These are phyloP conservation scores for Mycena olivaceomarginata DNA, from an alignment of 768 basidiomycete genomes.

Conservation along the genomic window DNA sequence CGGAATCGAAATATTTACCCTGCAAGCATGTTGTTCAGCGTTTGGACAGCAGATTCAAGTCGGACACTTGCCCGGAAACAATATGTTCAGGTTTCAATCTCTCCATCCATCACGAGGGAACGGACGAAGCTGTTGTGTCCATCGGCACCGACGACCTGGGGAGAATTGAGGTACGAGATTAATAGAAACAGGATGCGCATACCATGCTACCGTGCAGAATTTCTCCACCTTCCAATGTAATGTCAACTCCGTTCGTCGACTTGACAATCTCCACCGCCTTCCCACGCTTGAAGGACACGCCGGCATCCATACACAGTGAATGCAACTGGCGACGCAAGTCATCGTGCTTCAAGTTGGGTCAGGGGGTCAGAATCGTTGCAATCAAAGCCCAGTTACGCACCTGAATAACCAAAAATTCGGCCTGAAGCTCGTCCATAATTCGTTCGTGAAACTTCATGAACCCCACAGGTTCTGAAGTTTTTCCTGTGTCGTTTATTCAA, in stretches of 20 bases:
- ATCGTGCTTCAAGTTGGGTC: slow-evolving; percentile 24
- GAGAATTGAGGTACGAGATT: not conserved
- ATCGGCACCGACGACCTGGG: slow-evolving; percentile 42
- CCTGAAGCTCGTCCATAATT: slow-evolving; percentile 32
- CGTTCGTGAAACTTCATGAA: slow-evolving; percentile 36
- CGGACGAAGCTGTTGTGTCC: slow-evolving; percentile 61
- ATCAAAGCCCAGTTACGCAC: not conserved
- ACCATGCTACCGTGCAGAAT: slow-evolving; percentile 25
- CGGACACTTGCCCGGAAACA: slow-evolving; percentile 18
- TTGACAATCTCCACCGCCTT: not conserved
- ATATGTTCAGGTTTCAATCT: not conserved
- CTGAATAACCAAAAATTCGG: slow-evolving; percentile 36
- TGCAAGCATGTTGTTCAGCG: not conserved
- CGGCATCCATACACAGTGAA: slow-evolving; percentile 29
- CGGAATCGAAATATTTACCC: slow-evolving; percentile 34
- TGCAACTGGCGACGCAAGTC: slow-evolving; percentile 21
- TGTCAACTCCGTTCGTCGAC: not conserved
- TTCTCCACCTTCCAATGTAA: slow-evolving; percentile 15
- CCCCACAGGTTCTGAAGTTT: slow-evolving; percentile 24
- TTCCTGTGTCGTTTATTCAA: slow-evolving; percentile 10
- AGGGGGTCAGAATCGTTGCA: not conserved
- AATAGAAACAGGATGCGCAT: not conserved
- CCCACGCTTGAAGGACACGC: slow-evolving; percentile 23
- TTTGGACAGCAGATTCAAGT: not conserved
- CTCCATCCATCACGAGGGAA: slow-evolving; percentile 25